A percentile compares a stretch with the other conserved stretches of the same genome.
Conservation (phyloP, 176 grass and related monocot genomes). For the Aegilops longissima region DNA sequence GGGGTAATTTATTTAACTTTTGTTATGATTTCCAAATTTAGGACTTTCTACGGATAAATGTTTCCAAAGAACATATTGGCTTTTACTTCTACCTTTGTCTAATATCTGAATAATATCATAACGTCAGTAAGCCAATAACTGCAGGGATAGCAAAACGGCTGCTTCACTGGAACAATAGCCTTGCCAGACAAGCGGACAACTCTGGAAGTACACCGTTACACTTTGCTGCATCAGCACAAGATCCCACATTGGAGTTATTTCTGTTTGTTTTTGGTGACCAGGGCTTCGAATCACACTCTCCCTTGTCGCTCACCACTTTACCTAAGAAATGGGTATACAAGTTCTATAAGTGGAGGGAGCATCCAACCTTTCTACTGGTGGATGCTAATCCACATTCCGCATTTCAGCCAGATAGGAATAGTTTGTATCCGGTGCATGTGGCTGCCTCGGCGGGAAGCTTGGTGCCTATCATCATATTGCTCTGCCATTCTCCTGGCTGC, state of each 20-base stretch:
- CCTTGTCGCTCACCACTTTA: background rate
- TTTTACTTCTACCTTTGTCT: background rate
- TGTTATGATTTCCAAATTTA: no score
- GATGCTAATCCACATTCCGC: background rate
- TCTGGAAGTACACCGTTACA: background rate
- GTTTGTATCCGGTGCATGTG: conserved; percentile 2
- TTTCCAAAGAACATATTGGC: no score
- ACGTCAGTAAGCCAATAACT: background rate
- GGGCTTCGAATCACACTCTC: background rate
- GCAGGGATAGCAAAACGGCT: background rate
- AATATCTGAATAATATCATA: background rate
- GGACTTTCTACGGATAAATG: no score
- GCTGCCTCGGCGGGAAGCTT: background rate
- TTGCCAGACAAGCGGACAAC: background rate
- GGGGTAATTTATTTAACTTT: no score
- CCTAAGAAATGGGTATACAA: background rate
- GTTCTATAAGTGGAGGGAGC: background rate
- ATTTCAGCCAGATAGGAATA: background rate
- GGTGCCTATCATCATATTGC: background rate
- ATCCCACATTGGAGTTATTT: background rate
- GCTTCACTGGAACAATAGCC: background rate
- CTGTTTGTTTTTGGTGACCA: background rate
- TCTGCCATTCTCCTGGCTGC: background rate
- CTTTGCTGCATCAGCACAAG: background rate
- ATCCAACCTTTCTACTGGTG: background rate